Percentiles rank a stretch among this genome's conserved stretches.
Conservation (phyloP, 257 asterid genomes). For the Petrea volubilis region DNA sequence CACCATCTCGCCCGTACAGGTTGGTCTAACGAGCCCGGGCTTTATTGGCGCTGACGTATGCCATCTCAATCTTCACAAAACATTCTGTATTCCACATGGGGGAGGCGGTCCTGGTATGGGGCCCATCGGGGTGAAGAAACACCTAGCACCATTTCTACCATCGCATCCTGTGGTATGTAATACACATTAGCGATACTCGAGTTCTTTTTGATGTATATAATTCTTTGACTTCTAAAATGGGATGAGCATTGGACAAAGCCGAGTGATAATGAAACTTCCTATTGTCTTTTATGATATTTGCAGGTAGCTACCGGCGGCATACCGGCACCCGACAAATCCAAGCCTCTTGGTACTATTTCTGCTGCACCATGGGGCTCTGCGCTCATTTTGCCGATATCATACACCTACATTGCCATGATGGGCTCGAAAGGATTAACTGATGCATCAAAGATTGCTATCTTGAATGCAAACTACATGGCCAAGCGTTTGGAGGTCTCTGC, state of each 20-base stretch:
- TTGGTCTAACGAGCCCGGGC: conserved; percentile 96
- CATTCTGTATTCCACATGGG: conserved; percentile 98
- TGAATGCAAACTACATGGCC: conserved; percentile 94
- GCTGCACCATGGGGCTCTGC: conserved; percentile 99
- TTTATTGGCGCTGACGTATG: conserved; percentile 97
- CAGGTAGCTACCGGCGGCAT: conserved; percentile 92
- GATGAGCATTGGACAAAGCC: not conserved
- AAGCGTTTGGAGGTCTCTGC: conserved; percentile 83
- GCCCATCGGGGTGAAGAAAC: conserved; percentile 96
- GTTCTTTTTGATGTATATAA: not conserved
- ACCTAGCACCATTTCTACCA: conserved; percentile 89
- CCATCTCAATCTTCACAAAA: conserved; percentile 97
- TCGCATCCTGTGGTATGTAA: conserved; percentile 92
- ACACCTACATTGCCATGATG: conserved; percentile 97
- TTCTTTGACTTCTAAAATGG: not conserved
- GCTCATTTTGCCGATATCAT: conserved; percentile 94
- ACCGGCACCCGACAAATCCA: conserved; percentile 74
- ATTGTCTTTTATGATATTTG: conserved; percentile 13
- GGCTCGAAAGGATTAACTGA: conserved; percentile 91
- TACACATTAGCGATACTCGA: conserved; percentile 1
- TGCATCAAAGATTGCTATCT: conserved; percentile 93
- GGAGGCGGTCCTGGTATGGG: conserved; percentile 99
- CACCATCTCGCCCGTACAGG: conserved; percentile 45
- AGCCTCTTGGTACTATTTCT: conserved; percentile 90
- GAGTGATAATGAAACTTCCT: not conserved